phyloP scores from a whole-genome alignment of 2,329 filamentous ascomycete genomes.

The Cordyceps tenuipes region DNA sequence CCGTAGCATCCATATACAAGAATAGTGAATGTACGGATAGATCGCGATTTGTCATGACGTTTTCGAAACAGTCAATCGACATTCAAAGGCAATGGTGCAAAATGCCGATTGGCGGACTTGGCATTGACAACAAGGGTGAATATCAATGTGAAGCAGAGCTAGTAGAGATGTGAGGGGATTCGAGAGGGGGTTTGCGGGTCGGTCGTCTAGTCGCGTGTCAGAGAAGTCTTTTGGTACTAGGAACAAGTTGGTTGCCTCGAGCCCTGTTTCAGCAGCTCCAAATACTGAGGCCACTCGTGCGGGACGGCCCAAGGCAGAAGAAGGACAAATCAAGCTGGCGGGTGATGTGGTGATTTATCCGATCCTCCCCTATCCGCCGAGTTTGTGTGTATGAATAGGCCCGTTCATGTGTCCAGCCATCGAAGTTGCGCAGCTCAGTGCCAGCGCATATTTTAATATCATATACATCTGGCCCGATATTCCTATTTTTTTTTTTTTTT shows the following conservation, averaged over 20 bases:
- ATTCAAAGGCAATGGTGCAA: background rate
- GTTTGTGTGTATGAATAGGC: too few species aligned
- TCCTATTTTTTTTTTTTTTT: too few species aligned
- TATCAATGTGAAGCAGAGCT: constrained; percentile 5
- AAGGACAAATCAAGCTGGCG: too few species aligned
- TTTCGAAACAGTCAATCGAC: background rate
- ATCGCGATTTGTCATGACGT: constrained; percentile 3
- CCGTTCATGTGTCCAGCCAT: too few species aligned
- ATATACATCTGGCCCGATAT: too few species aligned
- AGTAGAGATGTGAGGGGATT: background rate
- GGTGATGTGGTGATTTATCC: too few species aligned
- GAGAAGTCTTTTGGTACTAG: background rate
- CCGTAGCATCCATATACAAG: background rate
- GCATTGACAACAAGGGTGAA: background rate
- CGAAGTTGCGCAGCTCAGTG: too few species aligned
- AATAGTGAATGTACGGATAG: background rate
- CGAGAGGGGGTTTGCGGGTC: too few species aligned
- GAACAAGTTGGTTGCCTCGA: background rate
- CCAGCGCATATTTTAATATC: too few species aligned
- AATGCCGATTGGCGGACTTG: background rate
- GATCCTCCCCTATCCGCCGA: too few species aligned
- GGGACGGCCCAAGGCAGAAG: too few species aligned
- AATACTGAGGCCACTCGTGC: background rate
- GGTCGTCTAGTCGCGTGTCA: background rate
- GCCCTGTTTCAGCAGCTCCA: background rate